Evolutionary conservation across 805 yeast genomes (phyloP), one percentile per base, ranked within the genome.

Genomic region (Cyberlindnera maclurae): DNA sequence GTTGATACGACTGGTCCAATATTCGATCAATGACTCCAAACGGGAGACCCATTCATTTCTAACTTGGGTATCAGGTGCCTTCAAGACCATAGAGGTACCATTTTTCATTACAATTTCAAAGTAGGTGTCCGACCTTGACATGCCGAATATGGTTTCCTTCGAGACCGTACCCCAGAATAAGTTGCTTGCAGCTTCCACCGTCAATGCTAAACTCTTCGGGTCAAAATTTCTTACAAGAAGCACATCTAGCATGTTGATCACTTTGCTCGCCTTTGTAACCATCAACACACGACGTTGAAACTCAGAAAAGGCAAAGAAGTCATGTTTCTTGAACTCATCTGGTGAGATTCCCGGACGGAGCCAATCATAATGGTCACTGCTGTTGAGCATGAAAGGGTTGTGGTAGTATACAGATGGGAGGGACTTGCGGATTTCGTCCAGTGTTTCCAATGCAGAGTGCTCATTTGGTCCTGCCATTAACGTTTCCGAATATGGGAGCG

Each of bases 11-110:
- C 51, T 41, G 16, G 52, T 62, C 97, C 97, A 89, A 55, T 80
- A 89, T 2, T 43, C 43, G 8, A 51, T 51, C 15, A 81, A 49
- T 5, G 61, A 59, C 0, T 40, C 44, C 26, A 89, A 59, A 37
- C 75, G 59, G 1, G 17, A n/a, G 0, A 81, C 67, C 97, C 96
- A 89, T 44, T 71, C 73, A 47, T 77, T 73, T 34, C 90, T 64
- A 0, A 70, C 51, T 0, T 26, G 27, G 13, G 62, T 47, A 42
- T 65, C 63, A 3, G 77, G 74, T 0, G 93, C 86, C 40, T 78
- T 73, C 10, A 86, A 56, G 32, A 69, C 64, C 11, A 82, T 43
- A 1, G 37, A 42, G 0, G 71, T 49, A 0, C 78, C 80, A 41
- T 74, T 68, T 1, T 49, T 46, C 48, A 78, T 62, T 4, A 55